Percentiles rank a stretch among this genome's conserved stretches.
phyloP scores from a whole-genome alignment of 2,329 filamentous ascomycete species.

The Phialophora verrucosa region DNA sequence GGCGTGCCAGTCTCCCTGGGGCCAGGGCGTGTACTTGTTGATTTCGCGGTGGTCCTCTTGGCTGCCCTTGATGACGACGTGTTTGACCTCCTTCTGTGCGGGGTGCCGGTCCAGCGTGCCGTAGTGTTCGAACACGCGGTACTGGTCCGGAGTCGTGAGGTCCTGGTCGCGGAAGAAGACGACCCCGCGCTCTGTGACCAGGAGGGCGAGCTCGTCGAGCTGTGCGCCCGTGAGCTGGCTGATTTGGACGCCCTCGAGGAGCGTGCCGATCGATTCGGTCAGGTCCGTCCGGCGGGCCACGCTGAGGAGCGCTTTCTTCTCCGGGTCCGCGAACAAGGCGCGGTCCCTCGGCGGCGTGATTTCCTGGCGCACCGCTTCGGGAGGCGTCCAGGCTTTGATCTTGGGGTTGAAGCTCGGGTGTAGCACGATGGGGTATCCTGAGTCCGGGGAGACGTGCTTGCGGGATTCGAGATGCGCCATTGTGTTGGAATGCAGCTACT shows the following conservation, averaged over 20 bases:
- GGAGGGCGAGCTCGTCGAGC: slow-evolving; percentile 60
- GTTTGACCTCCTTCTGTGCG: slow-evolving; percentile 43
- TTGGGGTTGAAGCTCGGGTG: slow-evolving; percentile 57
- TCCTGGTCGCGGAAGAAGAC: slow-evolving; percentile 61
- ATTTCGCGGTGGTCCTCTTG: slow-evolving; percentile 54
- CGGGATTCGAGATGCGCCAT: slow-evolving; percentile 53
- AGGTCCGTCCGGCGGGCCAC: slow-evolving; percentile 43
- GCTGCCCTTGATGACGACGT: slow-evolving; percentile 55
- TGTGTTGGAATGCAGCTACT: too few species aligned
- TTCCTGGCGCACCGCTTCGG: slow-evolving; percentile 47
- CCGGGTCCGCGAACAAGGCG: slow-evolving; percentile 47
- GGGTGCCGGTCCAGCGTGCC: slow-evolving; percentile 56
- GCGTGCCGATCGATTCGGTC: slow-evolving; percentile 49
- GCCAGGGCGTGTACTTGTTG: slow-evolving; percentile 56
- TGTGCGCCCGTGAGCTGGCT: slow-evolving; percentile 53
- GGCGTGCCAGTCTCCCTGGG: slow-evolving; percentile 41
- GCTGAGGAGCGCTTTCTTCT: slow-evolving; percentile 48
- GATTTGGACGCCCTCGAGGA: slow-evolving; percentile 51
- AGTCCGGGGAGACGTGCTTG: slow-evolving; percentile 58
- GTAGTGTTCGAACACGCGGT: slow-evolving; percentile 56
- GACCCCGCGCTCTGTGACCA: slow-evolving; percentile 68
- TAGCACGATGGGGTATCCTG: slow-evolving; percentile 54
- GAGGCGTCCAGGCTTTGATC: slow-evolving; percentile 50
- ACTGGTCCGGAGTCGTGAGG: slow-evolving; percentile 51
- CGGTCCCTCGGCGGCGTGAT: slow-evolving; percentile 42